Percentiles rank a stretch among this genome's conserved stretches.
Conservation (phyloP, 176 grass and related monocot species). For the Aegilops tauschii region DNA sequence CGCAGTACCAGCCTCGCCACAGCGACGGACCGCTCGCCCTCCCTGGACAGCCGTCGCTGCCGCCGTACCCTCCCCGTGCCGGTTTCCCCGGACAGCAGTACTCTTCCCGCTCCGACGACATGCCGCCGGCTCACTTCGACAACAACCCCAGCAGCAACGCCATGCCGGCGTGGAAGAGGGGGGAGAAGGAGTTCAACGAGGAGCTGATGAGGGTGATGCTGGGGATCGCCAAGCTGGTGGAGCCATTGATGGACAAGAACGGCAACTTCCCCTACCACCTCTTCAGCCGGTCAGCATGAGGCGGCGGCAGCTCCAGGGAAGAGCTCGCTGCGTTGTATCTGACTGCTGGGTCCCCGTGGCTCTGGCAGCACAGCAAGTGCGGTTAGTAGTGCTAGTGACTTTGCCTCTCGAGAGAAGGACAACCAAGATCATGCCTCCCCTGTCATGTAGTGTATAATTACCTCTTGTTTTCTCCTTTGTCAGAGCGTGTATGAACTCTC, state of each 20-base stretch:
- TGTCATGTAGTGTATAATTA: conserved; percentile 12
- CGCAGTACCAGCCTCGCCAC: conserved; percentile 11
- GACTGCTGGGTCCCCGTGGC: conserved; percentile 9
- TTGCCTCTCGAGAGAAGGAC: neutral
- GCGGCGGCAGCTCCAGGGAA: neutral
- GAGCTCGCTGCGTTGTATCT: neutral
- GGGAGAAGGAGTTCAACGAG: conserved; percentile 25
- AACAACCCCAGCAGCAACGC: neutral
- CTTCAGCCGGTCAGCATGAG: conserved; percentile 19
- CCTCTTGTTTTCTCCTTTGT: neutral
- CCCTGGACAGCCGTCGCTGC: conserved; percentile 23
- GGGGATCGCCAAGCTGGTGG: conserved; percentile 53
- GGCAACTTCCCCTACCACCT: conserved; percentile 60
- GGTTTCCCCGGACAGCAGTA: neutral
- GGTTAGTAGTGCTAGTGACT: neutral
- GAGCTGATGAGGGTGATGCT: conserved; percentile 55
- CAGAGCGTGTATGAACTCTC: neutral
- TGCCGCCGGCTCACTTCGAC: neutral
- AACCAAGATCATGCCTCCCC: neutral
- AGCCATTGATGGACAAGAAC: conserved; percentile 51
- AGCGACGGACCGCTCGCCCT: neutral
- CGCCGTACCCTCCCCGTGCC: conserved; percentile 14
- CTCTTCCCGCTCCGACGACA: neutral
- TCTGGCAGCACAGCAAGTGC: neutral
- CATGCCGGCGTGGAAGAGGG: conserved; percentile 32